Percentiles rank a stretch among this genome's conserved stretches.
Conservation (phyloP, 2,329 filamentous ascomycete genomes). For the Hawksworthiomyces lignivorus region DNA sequence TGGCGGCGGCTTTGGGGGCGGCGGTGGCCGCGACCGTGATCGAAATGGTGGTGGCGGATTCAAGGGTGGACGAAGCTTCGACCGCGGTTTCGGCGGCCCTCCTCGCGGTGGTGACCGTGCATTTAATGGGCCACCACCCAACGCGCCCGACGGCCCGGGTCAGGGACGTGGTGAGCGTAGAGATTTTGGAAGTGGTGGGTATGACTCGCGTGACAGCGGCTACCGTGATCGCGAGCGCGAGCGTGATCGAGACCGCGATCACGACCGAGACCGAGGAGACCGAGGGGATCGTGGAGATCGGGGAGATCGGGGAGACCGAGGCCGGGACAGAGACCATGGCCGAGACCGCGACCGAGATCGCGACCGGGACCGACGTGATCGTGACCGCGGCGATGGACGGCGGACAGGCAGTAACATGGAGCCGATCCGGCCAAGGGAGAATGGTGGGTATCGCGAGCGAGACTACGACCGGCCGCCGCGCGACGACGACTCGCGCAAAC, state of each 20-base stretch:
- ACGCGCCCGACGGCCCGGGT: slow-evolving; percentile 55
- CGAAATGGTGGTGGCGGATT: slow-evolving; percentile 23
- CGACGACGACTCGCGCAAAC: slow-evolving; percentile 55
- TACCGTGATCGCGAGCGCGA: slow-evolving; percentile 40
- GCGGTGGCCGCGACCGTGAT: slow-evolving; percentile 38
- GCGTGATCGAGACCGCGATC: slow-evolving; percentile 26
- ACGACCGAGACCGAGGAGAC: slow-evolving; percentile 33
- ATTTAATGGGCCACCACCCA: slow-evolving; percentile 40
- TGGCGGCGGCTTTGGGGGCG: slow-evolving; percentile 52
- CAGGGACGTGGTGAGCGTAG: slow-evolving; percentile 38
- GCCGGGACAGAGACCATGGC: slow-evolving; percentile 42
- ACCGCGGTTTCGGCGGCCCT: slow-evolving; percentile 41
- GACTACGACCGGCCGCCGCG: slow-evolving; percentile 46
- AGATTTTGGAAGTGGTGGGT: slow-evolving; percentile 39
- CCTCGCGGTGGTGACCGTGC: slow-evolving; percentile 33
- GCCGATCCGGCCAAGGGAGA: slow-evolving; percentile 19
- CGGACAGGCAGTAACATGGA: slow-evolving; percentile 22
- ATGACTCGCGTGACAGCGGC: slow-evolving; percentile 37
- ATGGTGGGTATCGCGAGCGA: slow-evolving; percentile 27
- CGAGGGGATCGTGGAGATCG: slow-evolving; percentile 15
- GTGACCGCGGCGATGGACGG: slow-evolving; percentile 34
- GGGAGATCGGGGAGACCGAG: slow-evolving; percentile 32
- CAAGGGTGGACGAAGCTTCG: slow-evolving; percentile 29
- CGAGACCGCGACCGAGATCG: slow-evolving; percentile 12
- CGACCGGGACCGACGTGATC: slow-evolving; percentile 35